A percentile compares a stretch with the other conserved stretches of the same genome.
These are phyloP conservation scores for Insectozyma bohioensis DNA, from an alignment of 1,139 yeast genomes.

Conservation along the genomic window DNA sequence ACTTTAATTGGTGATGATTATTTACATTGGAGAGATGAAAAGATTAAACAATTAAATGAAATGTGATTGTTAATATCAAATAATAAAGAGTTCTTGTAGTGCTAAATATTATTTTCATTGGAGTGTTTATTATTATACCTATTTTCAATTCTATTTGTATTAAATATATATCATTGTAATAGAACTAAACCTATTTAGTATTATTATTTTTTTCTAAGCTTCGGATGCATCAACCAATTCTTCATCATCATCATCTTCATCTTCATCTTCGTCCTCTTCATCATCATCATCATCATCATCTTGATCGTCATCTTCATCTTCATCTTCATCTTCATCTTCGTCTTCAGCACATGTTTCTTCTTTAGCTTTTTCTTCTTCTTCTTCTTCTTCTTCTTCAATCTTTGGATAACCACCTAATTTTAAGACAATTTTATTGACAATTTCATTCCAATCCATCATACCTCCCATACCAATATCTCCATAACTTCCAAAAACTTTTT, in stretches of 20 bases:
- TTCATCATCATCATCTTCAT: slow-evolving; percentile 1
- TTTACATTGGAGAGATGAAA: slow-evolving; percentile 41
- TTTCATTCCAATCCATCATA: slow-evolving; percentile 88
- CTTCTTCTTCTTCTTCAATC: slow-evolving; percentile 78
- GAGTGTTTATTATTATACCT: no score
- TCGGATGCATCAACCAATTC: not conserved
- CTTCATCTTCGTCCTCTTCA: slow-evolving; percentile 4
- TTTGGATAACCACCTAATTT: slow-evolving; percentile 90
- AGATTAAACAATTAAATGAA: slow-evolving; percentile 32
- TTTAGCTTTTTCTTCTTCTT: slow-evolving; percentile 42
- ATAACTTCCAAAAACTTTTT: slow-evolving; percentile 86
- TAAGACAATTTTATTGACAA: slow-evolving; percentile 79
- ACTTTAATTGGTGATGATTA: slow-evolving; percentile 45
- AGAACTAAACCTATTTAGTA: not conserved
- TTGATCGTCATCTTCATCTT: slow-evolving; percentile 12
- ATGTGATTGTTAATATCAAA: no score
- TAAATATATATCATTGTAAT: slow-evolving; percentile 3
- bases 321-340: slow-evolving; percentile 27
- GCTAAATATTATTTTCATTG: no score
- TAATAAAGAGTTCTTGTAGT: no score
- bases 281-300: slow-evolving; percentile 13
- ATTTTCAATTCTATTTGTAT: slow-evolving; percentile 9
- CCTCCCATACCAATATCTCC: slow-evolving; percentile 97
- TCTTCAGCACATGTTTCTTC: slow-evolving; percentile 51
- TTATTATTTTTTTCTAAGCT: not conserved